A percentile compares a stretch with the other conserved stretches of the same genome.
These are phyloP conservation scores for Ogataea chonburiensis DNA, from an alignment of 805 yeast species.

Conservation along the genomic window DNA sequence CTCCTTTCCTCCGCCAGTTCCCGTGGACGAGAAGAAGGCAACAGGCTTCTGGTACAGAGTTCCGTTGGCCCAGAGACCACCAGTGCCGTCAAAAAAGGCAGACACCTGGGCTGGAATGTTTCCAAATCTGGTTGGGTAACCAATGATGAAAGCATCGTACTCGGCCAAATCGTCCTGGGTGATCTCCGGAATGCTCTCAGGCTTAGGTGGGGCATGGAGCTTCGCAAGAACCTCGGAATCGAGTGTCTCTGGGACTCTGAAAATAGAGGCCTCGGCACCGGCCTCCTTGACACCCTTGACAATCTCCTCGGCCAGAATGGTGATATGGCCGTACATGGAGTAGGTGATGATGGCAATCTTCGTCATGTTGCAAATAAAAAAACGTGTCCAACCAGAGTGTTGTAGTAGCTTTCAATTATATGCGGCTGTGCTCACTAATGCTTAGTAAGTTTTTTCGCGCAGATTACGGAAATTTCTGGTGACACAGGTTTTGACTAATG, in stretches of 20 bases:
- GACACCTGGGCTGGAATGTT: conserved; percentile 74
- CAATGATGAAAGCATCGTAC: conserved; percentile 82
- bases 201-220: conserved; percentile 66
- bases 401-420: no score
- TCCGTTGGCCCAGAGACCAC: conserved; percentile 77
- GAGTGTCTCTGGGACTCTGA: conserved; percentile 76
- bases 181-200: conserved; percentile 58
- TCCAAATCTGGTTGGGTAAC: conserved; percentile 86
- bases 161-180: conserved; percentile 53
- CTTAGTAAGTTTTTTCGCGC: no score
- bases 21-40: conserved; percentile 71
- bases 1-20: conserved; percentile 87
- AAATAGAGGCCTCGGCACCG: conserved; percentile 67
- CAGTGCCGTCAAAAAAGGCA: conserved; percentile 75
- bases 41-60: conserved; percentile 71
- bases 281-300: conserved; percentile 67
- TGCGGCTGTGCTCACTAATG: no score
- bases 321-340: conserved; percentile 78
- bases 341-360: conserved; percentile 49
- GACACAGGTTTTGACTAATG: conserved; percentile 7
- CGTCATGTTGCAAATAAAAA: conserved; percentile 14
- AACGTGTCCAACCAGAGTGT: no score
- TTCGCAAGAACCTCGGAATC: conserved; percentile 51
- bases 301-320: conserved; percentile 62
- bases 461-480: conserved; percentile 6